Percentiles rank a stretch among this genome's conserved stretches.
These are phyloP conservation scores for Daldinia bambusicola DNA, from an alignment of 495 filamentous ascomycete species.

Conservation along the genomic window DNA sequence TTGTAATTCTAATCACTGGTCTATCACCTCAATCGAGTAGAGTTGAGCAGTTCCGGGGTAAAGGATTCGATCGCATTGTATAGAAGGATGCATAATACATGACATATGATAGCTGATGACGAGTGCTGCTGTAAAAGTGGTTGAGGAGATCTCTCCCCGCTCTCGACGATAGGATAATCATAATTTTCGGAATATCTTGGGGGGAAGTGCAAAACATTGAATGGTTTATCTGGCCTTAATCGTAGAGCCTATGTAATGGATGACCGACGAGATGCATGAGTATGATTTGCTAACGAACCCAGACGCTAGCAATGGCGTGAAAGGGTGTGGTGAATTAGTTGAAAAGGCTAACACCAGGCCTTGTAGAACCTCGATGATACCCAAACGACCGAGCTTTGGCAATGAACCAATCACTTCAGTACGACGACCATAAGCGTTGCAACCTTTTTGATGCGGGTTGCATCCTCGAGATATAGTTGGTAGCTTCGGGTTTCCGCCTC, in stretches of 20 bases:
- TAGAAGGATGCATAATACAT: conserved; percentile 26
- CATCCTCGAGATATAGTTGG: conserved; percentile 37
- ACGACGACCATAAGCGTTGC: conserved; percentile 27
- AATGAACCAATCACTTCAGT: conserved; percentile 29
- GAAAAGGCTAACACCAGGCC: conserved; percentile 8
- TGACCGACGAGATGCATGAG: conserved; percentile 5
- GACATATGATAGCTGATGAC: conserved; percentile 6
- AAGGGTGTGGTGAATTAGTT: conserved; percentile 9
- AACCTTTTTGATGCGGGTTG: conserved; percentile 34
- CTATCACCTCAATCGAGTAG: conserved; percentile 23
- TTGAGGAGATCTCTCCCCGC: conserved; percentile 10
- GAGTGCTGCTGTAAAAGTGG: conserved; percentile 3
- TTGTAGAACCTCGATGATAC: conserved; percentile 25
- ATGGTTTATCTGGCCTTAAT: conserved; percentile 11
- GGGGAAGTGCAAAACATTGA: neutral
- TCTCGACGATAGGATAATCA: conserved; percentile 12
- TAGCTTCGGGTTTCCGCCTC: conserved; percentile 21
- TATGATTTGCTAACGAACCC: conserved; percentile 27
- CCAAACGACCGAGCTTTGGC: conserved; percentile 25
- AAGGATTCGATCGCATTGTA: conserved; percentile 36
- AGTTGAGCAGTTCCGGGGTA: conserved; percentile 32
- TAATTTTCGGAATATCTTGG: conserved; percentile 11
- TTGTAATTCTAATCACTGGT: conserved; percentile 20
- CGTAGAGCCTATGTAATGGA: conserved; percentile 6
- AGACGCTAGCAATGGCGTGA: conserved; percentile 21